phyloP scores from a whole-genome alignment of 139 green algal genomes.

The Penium margaritaceum region DNA sequence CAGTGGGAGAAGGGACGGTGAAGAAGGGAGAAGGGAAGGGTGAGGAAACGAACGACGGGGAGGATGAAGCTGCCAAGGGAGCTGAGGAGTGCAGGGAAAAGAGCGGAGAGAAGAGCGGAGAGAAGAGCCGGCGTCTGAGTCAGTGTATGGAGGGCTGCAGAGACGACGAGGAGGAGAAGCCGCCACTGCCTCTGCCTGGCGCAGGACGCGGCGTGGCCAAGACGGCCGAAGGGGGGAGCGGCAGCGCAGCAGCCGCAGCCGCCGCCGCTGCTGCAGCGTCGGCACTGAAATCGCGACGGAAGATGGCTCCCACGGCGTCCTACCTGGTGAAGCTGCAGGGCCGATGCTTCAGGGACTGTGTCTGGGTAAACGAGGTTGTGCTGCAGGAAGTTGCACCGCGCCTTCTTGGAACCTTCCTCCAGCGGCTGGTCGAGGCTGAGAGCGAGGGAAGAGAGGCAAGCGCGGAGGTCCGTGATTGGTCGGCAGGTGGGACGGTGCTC shows the following conservation, averaged over 20 bases:
- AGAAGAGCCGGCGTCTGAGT: not conserved
- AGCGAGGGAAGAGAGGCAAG: not conserved
- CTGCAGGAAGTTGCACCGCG: not conserved
- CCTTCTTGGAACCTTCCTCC: not conserved
- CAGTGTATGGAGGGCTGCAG: not conserved
- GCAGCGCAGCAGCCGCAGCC: not conserved
- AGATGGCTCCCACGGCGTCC: not conserved
- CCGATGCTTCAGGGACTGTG: not conserved
- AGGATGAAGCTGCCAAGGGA: not conserved
- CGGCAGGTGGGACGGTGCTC: too few relatives aligned
- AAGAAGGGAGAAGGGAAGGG: not conserved
- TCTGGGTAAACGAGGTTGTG: not conserved
- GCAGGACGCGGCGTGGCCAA: not conserved
- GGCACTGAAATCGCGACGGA: not conserved
- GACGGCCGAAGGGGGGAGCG: not conserved
- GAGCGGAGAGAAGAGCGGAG: not conserved
- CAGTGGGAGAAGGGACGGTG: not conserved
- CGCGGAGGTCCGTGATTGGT: not conserved
- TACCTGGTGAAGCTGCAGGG: slow-evolving; percentile 18
- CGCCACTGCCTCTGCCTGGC: not conserved
- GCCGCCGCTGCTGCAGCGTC: not conserved
- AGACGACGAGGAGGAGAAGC: not conserved
- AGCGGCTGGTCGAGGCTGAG: not conserved
- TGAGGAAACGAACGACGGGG: not conserved
- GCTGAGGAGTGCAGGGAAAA: not conserved